Evolutionary conservation across 2,329 filamentous ascomycete genomes (phyloP), one percentile per base, ranked within the genome.

Genomic region (Neopestalotiopsis rosae): DNA sequence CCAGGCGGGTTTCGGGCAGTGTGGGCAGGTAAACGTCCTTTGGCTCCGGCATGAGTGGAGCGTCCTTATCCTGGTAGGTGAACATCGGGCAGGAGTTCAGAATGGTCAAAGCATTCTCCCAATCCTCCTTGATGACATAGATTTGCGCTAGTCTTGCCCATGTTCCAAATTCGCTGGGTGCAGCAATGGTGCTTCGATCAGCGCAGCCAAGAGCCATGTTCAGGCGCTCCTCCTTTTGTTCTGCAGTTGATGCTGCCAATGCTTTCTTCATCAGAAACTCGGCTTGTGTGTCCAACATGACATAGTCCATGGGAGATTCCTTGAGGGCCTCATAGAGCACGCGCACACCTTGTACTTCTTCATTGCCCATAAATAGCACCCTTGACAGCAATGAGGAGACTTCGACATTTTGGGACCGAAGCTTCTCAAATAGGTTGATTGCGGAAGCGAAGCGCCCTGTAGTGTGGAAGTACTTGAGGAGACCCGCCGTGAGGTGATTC

Each of bases 81-180:
- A 99, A 99, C 96, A 99, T 99, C 9, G 96, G 96, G 80, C 96
- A 99, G 20, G 96, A 99, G 82, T 99, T 99, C 66, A 99, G 87
- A 4, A 96, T 98, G 5, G 97, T 91, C 30, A 99, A 87, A 0
- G 96, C 96, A 74, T 98, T 90, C 77, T 98, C 96, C 94, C 96
- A 99, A 78, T 97, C 94, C 79, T 99, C 96, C 82, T 97, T 89
- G 64, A 92, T 89, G 67, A 98, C 93, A 75, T 99, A 99, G 40
- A 98, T 92, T 78, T 98, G 94, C 2, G 95, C 95, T 71, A 99
- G 82, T 68, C 95, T 88, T 68, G 96, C 95, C 96, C 96, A 99
- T 0, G 96, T 98, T 67, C 94, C 93, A 77, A 99, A 99, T 79
- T 99, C 96, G 79, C 94, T 98, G 0, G 96, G 96, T 0, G 96